Percentiles rank a stretch among this genome's conserved stretches.
Evolutionary conservation across 177 flowering plant species (phyloP).

Genomic region (Vitis hybrid): DNA sequence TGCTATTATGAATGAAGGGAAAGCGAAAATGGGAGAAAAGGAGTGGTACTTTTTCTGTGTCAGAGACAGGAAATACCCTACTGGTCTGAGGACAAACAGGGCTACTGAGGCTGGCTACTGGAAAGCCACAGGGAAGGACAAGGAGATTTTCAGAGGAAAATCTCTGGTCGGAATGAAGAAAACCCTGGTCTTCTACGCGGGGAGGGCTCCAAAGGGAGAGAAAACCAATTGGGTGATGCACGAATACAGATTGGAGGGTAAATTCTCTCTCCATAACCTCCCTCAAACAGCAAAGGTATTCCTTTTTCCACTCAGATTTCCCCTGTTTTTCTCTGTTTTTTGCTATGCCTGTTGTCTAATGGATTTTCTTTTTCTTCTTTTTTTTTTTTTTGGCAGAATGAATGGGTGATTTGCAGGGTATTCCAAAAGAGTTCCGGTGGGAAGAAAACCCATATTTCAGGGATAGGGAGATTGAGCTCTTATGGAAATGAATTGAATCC

Average conservation of each 20-base stretch:
- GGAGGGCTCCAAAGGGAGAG: slow-evolving; percentile 91
- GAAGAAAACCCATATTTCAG: slow-evolving; percentile 62
- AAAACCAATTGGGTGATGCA: slow-evolving; percentile 94
- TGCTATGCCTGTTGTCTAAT: neutral
- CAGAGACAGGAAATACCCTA: slow-evolving; percentile 91
- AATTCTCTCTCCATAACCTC: slow-evolving; percentile 55
- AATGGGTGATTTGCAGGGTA: slow-evolving; percentile 91
- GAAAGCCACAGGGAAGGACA: slow-evolving; percentile 98
- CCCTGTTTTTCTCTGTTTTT: slow-evolving; percentile 14
- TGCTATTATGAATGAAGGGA: slow-evolving; percentile 46
- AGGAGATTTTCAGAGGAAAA: slow-evolving; percentile 69
- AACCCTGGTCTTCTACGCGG: slow-evolving; percentile 87
- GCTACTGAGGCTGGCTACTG: slow-evolving; percentile 92
- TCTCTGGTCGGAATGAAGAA: slow-evolving; percentile 92
- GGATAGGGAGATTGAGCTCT: slow-evolving; percentile 38
- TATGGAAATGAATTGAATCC: slow-evolving; percentile 31
- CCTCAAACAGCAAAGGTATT: slow-evolving; percentile 67
- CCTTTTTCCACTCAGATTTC: neutral
- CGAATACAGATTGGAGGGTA: slow-evolving; percentile 85
- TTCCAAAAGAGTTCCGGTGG: slow-evolving; percentile 76
- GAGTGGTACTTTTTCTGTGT: slow-evolving; percentile 95
- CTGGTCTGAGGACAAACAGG: slow-evolving; percentile 88
- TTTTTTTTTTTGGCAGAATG: slow-evolving; percentile 54
- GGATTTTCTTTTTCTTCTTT: neutral
- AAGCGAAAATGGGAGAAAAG: slow-evolving; percentile 87